These are phyloP conservation scores for Chrysosphaeria jannelii DNA, from an alignment of 2,329 filamentous ascomycete genomes.

Conservation along the genomic window DNA sequence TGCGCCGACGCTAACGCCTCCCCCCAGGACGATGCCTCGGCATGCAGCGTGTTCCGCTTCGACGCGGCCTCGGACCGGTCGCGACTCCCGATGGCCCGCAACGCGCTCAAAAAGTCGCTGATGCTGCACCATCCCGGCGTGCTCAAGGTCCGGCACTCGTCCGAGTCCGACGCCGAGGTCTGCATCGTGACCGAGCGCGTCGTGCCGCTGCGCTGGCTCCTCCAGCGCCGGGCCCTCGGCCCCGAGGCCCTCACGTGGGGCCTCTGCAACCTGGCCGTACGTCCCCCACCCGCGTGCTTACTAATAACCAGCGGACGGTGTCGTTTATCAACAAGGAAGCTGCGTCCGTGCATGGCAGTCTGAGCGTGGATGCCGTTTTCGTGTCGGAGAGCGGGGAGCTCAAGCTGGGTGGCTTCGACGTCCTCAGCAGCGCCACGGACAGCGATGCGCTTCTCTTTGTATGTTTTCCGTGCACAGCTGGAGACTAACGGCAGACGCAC, in stretches of 20 bases:
- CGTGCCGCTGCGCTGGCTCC: constrained; percentile 64
- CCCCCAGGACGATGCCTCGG: constrained; percentile 59
- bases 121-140: constrained; percentile 86
- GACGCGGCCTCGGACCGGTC: constrained; percentile 58
- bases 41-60: constrained; percentile 93
- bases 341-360: constrained; percentile 62
- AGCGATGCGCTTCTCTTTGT: constrained; percentile 83
- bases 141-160: constrained; percentile 75
- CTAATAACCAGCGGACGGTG: constrained; percentile 35
- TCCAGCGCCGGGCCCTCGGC: constrained; percentile 60
- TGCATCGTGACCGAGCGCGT: constrained; percentile 89
- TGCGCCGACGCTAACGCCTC: constrained; percentile 1
- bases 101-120: constrained; percentile 76
- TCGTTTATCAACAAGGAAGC: constrained; percentile 94
- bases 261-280: constrained; percentile 53
- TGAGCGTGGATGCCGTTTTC: constrained; percentile 67
- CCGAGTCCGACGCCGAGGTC: constrained; percentile 88
- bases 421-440: constrained; percentile 83
- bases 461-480: constrained; percentile 3
- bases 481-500: constrained; percentile 27
- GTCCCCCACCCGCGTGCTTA: not conserved
- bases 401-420: constrained; percentile 84
- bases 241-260: constrained; percentile 96
- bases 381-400: constrained; percentile 92
- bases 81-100: constrained; percentile 61